Percentiles rank a stretch among this genome's conserved stretches.
These are phyloP conservation scores for Erythrophleum fordii DNA, from an alignment of 306 rosid genomes.

Conservation along the genomic window DNA sequence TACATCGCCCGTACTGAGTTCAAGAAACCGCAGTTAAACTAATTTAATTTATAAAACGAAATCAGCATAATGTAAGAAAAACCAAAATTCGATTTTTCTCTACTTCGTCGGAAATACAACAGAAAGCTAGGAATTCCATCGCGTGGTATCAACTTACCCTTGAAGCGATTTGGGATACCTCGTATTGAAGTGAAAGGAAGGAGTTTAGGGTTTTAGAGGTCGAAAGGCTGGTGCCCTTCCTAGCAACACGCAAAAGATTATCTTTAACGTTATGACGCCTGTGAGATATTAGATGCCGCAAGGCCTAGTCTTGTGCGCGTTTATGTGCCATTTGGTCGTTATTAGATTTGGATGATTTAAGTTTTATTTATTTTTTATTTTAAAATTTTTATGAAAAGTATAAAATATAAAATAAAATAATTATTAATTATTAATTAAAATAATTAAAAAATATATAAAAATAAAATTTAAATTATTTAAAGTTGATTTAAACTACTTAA, in stretches of 20 bases:
- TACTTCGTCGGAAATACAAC: not conserved
- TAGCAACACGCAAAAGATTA: not conserved
- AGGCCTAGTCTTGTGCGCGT: not conserved
- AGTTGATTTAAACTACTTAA: no score
- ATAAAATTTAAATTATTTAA: no score
- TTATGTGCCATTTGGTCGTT: no score
- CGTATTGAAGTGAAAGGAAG: not conserved
- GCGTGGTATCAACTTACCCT: slow-evolving; percentile 42
- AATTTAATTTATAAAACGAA: not conserved
- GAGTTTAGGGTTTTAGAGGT: slow-evolving; percentile 1
- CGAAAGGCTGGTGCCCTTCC: not conserved
- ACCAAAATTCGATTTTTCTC: not conserved
- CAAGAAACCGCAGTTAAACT: not conserved
- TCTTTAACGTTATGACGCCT: not conserved
- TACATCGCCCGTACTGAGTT: not conserved
- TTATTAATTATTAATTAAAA: no score
- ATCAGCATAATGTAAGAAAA: not conserved
- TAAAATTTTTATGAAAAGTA: no score
- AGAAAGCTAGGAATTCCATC: not conserved
- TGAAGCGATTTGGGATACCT: not conserved
- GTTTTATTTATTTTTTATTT: no score
- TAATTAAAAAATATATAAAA: no score
- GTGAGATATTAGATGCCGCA: not conserved
- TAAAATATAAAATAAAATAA: no score
- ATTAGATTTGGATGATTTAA: no score